Evolutionary conservation across 1,139 yeast genomes (phyloP), one percentile per base, ranked within the genome.

Genomic region (Kurtzmaniella natalensis): DNA sequence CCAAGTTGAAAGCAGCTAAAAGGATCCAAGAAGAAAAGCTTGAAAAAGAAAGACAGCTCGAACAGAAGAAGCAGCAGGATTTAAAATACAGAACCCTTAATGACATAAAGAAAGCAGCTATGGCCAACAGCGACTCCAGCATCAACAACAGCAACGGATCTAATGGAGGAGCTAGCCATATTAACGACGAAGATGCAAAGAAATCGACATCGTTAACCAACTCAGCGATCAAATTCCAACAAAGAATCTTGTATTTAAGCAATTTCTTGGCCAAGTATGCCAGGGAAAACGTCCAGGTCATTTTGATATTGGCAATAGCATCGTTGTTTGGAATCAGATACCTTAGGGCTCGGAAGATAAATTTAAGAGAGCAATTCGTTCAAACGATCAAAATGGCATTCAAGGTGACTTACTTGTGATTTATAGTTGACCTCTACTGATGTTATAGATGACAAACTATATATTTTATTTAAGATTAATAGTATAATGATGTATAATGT

Each of bases 341-440:
- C 21, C 34, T 61, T 18, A 55, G 54, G 20, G 38, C 50, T 18
- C 53, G 50, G 27, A 56, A 50, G 36, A 43, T 57, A 5, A 57
- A 60, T 38, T 31, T 66, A 13, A 53, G 50, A 35, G 59, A 64
- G 25, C 60, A 50, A 34, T 29, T 67, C 15, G 48, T 50, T 35
- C 71, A 68, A 33, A 66, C 72, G 0, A 42, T 69, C 17, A 50
- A 50, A 38, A 69, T 69, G 75, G 75, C 75, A 7, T 64, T 69
- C 46, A 63, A 66, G 45, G 59, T 69, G 31, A 64, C 64, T 30
- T 69, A 65, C 41, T 48, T 65, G 37, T 64, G 46, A 37, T 18
- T 18, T 11, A 11, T 9, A 17, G 10, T 18, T n/a, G n/a, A n/a
- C n/a, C n/a, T 10, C 17, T n/a, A n/a, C n/a, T n/a, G n/a, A n/a